These are phyloP conservation scores for Leccinum fuscescens DNA, from an alignment of 1,284 basidiomycete genomes.

Conservation along the genomic window DNA sequence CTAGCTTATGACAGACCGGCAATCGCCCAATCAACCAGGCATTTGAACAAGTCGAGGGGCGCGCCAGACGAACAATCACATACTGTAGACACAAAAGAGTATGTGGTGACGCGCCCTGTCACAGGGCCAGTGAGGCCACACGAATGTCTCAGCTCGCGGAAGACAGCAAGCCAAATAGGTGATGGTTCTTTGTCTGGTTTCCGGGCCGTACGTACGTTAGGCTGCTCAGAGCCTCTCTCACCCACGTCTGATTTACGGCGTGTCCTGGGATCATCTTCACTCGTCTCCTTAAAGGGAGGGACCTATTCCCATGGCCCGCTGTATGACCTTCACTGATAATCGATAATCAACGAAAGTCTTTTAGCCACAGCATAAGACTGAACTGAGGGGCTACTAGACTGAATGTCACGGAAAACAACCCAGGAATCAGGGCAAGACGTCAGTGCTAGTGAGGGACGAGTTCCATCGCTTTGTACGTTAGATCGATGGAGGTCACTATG, in stretches of 20 bases:
- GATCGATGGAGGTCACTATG: neutral
- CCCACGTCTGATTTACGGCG: too few species aligned
- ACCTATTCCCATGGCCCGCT: too few species aligned
- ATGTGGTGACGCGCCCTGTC: neutral
- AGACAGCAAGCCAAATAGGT: constrained; percentile 11
- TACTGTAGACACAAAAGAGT: neutral
- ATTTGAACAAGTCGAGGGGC: constrained; percentile 7
- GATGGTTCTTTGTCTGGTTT: too few species aligned
- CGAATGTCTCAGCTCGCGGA: neutral
- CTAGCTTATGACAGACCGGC: neutral
- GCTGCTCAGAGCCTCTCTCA: too few species aligned
- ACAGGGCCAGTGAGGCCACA: constrained; percentile 1
- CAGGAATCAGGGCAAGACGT: constrained; percentile 20
- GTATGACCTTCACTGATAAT: too few species aligned
- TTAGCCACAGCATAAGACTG: too few species aligned
- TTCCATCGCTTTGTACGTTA: neutral
- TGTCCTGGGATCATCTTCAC: too few species aligned
- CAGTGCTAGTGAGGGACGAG: neutral
- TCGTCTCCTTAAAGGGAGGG: too few species aligned
- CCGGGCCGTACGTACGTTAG: too few species aligned
- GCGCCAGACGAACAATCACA: constrained; percentile 4
- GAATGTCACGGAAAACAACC: constrained; percentile 2
- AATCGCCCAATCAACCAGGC: constrained; percentile 7
- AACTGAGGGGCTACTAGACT: too few species aligned
- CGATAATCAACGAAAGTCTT: too few species aligned